These are phyloP conservation scores for Apostasia ramifera DNA, from an alignment of 106 monocot genomes.

Conservation along the genomic window DNA sequence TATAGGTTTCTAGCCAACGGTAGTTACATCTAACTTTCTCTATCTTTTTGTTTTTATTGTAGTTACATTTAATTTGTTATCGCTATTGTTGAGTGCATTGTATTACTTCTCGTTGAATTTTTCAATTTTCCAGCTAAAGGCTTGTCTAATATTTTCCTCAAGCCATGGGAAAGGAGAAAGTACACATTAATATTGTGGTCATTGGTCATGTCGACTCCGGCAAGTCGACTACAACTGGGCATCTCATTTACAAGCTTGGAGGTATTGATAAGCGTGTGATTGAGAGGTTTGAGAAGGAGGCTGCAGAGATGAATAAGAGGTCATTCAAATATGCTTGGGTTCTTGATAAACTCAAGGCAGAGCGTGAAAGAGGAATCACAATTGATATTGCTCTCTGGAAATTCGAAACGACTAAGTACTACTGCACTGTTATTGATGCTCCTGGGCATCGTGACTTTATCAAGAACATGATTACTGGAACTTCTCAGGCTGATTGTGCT, in stretches of 20 bases:
- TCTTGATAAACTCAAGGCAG: slow-evolving; percentile 21
- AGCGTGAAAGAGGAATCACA: slow-evolving; percentile 14
- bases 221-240: slow-evolving; percentile 17
- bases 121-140: too few relatives aligned
- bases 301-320: slow-evolving; percentile 27
- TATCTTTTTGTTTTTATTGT: too few relatives aligned
- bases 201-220: slow-evolving; percentile 19
- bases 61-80: too few relatives aligned
- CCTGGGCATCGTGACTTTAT: slow-evolving; percentile 23
- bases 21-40: too few relatives aligned
- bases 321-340: slow-evolving; percentile 21
- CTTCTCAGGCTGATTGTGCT: slow-evolving; percentile 24
- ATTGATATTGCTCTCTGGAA: slow-evolving; percentile 20
- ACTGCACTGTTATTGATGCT: slow-evolving; percentile 19
- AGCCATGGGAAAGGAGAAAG: slow-evolving; percentile 14
- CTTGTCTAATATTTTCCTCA: too few relatives aligned
- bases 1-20: too few relatives aligned
- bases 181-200: slow-evolving; percentile 17
- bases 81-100: too few relatives aligned
- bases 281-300: slow-evolving; percentile 22
- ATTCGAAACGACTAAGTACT: slow-evolving; percentile 20
- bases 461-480: slow-evolving; percentile 21
- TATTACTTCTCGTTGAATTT: too few relatives aligned
- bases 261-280: slow-evolving; percentile 21
- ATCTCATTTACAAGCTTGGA: slow-evolving; percentile 21